Evolutionary conservation across 225 moss, liverwort and hornwort species (phyloP), one percentile per base, ranked within the genome.

Genomic region (Antitrichia curtipendula): DNA sequence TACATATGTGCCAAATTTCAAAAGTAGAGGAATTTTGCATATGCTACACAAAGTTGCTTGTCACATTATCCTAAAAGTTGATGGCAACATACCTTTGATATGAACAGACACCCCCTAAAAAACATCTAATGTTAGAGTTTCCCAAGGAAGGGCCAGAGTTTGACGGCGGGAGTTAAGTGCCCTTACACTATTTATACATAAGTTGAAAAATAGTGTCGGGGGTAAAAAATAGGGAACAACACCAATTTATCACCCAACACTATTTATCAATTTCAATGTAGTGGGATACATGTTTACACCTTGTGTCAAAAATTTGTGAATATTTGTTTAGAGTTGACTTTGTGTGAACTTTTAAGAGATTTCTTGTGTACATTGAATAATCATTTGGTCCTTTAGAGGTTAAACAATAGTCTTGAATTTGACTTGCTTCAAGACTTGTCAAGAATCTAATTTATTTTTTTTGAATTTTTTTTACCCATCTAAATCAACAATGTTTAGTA

Each of bases 1-100:
- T 12, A n/a, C 2, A 66, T n/a, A n/a, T 0, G 1, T 66, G 20
- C n/a, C 21, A 66, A 66, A n/a, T 21, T 64, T 64, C 9, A 32
- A 29, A 32, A 65, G 20, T 36, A 38, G 22, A 38, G 1, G 68
- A 38, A 1, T 21, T 38, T 38, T 22, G 3, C 3, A 68, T 7
- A 38, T 38, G 13, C 38, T 38, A 23, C 1, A n/a, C 2, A 1
- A 66, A 66, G 18, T n/a, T n/a, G 20, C 1, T 3, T 1, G 1
- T 12, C 4, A n/a, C n/a, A n/a, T 2, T 12, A 6, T 5, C 2
- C 3, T 36, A 65, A 36, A 65, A 36, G 20, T 68, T 68, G 4
- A 0, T 4, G 7, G 7, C 36, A 12, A 13, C 4, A 13, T 38
- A 23, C 3, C 0, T 23, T 68, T 68, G 68, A 68, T 68, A 7